Conservation (phyloP, 371 early-diverging fungal species). For the Lichtheimia ornata region DNA sequence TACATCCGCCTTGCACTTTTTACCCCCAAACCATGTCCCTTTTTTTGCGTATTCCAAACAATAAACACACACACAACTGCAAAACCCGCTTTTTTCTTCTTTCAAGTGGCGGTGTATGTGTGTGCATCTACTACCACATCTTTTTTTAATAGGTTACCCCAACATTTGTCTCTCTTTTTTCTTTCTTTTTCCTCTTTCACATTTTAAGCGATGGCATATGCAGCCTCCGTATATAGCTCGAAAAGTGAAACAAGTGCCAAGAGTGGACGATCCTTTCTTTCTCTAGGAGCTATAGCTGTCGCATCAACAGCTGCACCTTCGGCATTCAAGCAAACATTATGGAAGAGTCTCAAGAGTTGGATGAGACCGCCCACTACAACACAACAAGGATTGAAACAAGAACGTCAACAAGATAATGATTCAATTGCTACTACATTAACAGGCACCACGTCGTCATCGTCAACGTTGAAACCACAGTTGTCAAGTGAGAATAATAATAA, state of each 20-base stretch:
- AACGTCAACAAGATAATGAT: neutral
- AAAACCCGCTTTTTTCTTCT: too few relatives aligned
- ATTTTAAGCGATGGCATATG: conserved; percentile 31
- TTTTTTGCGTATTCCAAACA: conserved; percentile 3
- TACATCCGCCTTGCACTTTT: too few relatives aligned
- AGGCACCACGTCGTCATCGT: neutral
- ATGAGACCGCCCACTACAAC: neutral
- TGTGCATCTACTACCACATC: too few relatives aligned
- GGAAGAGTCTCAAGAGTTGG: conserved; percentile 34
- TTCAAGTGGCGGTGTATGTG: too few relatives aligned
- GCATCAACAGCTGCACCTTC: conserved; percentile 10
- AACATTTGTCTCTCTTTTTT: conserved; percentile 15
- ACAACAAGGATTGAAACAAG: too few relatives aligned
- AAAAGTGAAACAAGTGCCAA: conserved; percentile 47
- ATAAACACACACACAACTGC: conserved; percentile 3
- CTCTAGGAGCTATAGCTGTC: conserved; percentile 13
- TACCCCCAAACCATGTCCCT: neutral
- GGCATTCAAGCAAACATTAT: conserved; percentile 15
- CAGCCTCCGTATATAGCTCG: conserved; percentile 44
- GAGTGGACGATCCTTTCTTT: conserved; percentile 42
- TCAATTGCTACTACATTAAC: conserved; percentile 1
- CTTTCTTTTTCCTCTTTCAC: conserved; percentile 20
- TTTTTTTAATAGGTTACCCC: neutral
- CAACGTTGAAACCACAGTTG: conserved; percentile 3
- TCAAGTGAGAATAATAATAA: too few relatives aligned